These are phyloP conservation scores for Flammula alnicola DNA, from an alignment of 1,284 basidiomycete genomes.

Conservation along the genomic window DNA sequence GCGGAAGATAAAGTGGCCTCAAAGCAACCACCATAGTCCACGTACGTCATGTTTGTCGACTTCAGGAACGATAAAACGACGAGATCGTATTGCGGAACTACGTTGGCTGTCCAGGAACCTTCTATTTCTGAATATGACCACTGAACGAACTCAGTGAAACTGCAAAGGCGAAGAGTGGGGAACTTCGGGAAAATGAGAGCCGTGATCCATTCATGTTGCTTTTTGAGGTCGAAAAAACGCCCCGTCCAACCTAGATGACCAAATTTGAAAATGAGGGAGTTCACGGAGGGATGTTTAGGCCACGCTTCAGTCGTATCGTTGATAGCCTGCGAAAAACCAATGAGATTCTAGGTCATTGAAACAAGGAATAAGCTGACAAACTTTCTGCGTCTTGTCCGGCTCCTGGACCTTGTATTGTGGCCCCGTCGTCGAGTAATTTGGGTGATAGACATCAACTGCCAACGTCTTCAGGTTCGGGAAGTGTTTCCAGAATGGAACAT, in stretches of 20 bases:
- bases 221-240: no score
- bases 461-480: conserved; percentile 8
- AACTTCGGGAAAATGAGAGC: not conserved
- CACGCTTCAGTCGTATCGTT: not conserved
- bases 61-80: not conserved
- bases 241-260: not conserved
- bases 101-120: conserved; percentile 1
- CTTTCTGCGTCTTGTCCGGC: no score
- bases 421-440: no score
- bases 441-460: not conserved
- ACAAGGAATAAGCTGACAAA: no score
- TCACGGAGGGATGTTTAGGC: conserved; percentile 4
- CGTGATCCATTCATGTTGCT: conserved; percentile 1
- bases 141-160: not conserved
- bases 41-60: not conserved
- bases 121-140: conserved; percentile 7
- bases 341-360: no score
- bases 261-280: not conserved
- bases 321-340: not conserved
- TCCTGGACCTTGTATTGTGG: no score
- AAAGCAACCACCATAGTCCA: not conserved
- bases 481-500: conserved; percentile 12
- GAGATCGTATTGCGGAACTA: not conserved
- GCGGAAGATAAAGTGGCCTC: not conserved
- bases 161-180: conserved; percentile 6